Percentiles rank a stretch among this genome's conserved stretches.
Evolutionary conservation across 768 basidiomycete species (phyloP).

Genomic region (Lyophyllum semitale): DNA sequence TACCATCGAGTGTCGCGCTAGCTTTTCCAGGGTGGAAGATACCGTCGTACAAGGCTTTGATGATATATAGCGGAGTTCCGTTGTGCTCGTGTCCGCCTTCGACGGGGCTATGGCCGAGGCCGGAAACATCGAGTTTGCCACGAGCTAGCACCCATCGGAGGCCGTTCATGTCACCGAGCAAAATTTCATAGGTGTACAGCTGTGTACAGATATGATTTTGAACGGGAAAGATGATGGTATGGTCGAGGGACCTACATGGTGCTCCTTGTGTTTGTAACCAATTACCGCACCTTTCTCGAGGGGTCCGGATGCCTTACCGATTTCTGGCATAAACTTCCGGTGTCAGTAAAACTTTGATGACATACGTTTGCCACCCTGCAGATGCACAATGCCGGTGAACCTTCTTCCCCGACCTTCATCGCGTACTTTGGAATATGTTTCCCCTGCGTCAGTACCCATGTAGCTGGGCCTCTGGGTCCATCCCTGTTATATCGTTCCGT

Average conservation of each 20-base stretch:
- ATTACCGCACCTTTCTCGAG: conserved; percentile 67
- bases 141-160: conserved; percentile 57
- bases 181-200: conserved; percentile 67
- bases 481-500: conserved; percentile 47
- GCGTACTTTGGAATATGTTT: conserved; percentile 60
- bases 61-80: conserved; percentile 62
- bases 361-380: conserved; percentile 61
- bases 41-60: conserved; percentile 53
- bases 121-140: conserved; percentile 45
- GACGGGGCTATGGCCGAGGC: conserved; percentile 53
- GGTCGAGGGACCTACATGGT: conserved; percentile 44
- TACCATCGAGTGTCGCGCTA: conserved; percentile 53
- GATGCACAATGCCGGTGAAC: conserved; percentile 55
- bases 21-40: conserved; percentile 68
- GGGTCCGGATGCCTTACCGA: conserved; percentile 63
- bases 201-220: conserved; percentile 24
- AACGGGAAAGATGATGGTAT: neutral
- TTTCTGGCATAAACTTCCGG: conserved; percentile 37
- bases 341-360: conserved; percentile 32
- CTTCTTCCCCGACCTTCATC: conserved; percentile 57
- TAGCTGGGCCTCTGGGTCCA: conserved; percentile 47
- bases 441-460: conserved; percentile 66
- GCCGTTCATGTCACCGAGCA: conserved; percentile 60
- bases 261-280: conserved; percentile 60
- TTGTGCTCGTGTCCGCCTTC: conserved; percentile 69